phyloP scores from a whole-genome alignment of 495 filamentous ascomycete species.

The Aspergillus cristatus region DNA sequence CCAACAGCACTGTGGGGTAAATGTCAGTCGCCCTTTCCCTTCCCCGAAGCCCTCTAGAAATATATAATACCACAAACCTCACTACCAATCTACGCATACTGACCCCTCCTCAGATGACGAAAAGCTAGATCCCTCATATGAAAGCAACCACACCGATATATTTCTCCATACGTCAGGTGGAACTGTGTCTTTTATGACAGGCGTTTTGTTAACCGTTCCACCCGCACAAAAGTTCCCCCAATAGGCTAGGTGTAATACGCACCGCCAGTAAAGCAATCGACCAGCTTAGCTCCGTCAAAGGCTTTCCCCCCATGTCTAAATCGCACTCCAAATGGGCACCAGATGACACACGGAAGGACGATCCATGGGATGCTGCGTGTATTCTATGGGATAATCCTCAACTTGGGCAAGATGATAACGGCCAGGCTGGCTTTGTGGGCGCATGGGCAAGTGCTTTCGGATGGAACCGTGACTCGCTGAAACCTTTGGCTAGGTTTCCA shows the following conservation, averaged over 20 bases:
- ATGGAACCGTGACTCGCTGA: neutral
- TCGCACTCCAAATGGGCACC: neutral
- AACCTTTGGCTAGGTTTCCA: neutral
- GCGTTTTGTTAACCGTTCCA: neutral
- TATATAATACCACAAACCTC: no score
- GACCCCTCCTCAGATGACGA: neutral
- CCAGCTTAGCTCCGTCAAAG: neutral
- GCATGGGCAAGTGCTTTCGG: neutral
- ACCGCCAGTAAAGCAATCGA: neutral
- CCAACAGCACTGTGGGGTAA: neutral
- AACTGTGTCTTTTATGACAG: neutral
- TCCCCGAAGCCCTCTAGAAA: neutral
- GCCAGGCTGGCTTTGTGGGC: neutral
- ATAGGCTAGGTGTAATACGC: neutral
- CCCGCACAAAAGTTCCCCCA: neutral
- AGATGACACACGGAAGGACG: neutral
- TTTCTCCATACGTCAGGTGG: neutral
- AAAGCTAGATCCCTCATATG: neutral
- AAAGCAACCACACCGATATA: neutral
- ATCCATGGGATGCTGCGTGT: neutral
- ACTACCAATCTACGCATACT: no score
- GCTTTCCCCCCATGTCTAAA: neutral
- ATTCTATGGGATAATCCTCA: neutral
- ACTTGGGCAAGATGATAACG: neutral
- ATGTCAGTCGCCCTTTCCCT: neutral